Base-by-base conservation (phyloP, 345 rosid genomes). In the Populus euphratica region DNA sequence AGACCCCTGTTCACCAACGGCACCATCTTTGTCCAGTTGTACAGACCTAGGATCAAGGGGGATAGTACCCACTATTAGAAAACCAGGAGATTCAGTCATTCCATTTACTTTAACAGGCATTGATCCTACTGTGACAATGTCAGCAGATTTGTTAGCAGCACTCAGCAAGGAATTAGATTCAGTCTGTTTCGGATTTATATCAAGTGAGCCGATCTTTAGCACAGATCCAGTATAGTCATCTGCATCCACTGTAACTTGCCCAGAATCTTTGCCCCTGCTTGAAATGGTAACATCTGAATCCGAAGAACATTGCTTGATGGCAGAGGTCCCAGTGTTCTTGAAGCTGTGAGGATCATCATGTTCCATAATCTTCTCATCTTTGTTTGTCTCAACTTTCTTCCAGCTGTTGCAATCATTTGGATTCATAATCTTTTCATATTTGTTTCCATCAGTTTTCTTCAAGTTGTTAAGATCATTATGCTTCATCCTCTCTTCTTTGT, bases 71-170 rank as follows among this genome's bases (percentile, higher is more conserved):
- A 92, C 85, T 1, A 85, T 90, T 73, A 89, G 72, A 47, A 76
- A 49, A 68, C 85, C 80, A 17, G 90, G 73, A 64, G 92, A 76
- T 70, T 80, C 92, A 2, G 84, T 50, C 77, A 80, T 85, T 18
- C 91, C 90, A 1, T 86, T 88, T 11, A 94, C 93, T 78, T 94
- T 91, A 54, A 95, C 81, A 9, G 93, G 90, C 86, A 90, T 73
- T 47, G 94, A 88, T 73, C 98, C 96, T 10, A 90, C 89, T 3
- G 90, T 93, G 67, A 91, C 86, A 43, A 84, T 80, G 63, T 76
- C 2, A 71, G 72, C 73, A 77, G 83, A 33, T 50, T 73, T 52
- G 4, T 41, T 67, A 20, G 78, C 21, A 64, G 35, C 59, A 75
- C 78, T 76, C 14, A 74, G 43, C 66, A 64, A 29, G 3, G 77